Evolutionary conservation across 129 eudicot species (phyloP).

Genomic region (Arctium minus): DNA sequence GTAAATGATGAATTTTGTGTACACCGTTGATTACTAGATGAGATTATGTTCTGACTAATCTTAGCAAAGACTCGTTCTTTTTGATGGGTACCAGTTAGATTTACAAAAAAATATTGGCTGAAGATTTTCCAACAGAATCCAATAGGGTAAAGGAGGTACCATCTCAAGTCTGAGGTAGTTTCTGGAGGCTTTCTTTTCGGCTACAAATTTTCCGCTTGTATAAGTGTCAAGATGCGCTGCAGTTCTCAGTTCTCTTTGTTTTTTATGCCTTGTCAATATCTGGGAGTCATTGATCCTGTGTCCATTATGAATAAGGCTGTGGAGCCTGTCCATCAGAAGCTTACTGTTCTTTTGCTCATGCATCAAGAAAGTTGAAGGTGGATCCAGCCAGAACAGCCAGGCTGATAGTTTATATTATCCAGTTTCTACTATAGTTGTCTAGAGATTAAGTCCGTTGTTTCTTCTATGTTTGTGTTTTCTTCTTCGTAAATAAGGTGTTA

Average conservation of each 20-base stretch:
- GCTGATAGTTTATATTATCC: conserved; percentile 32
- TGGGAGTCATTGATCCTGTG: conserved; percentile 26
- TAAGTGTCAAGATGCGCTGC: conserved; percentile 46
- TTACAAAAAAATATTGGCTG: conserved; percentile 26
- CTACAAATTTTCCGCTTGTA: conserved; percentile 9
- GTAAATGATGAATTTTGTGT: conserved; percentile 34
- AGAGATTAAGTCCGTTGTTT: conserved; percentile 27
- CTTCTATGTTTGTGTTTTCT: conserved; percentile 26
- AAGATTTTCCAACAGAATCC: conserved; percentile 35
- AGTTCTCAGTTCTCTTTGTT: conserved; percentile 29
- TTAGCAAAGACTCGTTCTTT: conserved; percentile 25
- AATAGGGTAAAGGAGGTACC: conserved; percentile 24
- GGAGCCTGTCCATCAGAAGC: conserved; percentile 47
- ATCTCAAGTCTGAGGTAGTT: conserved; percentile 20
- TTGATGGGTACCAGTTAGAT: conserved; percentile 43
- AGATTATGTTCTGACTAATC: conserved; percentile 24
- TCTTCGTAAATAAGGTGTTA: conserved; percentile 43
- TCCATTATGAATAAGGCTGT: conserved; percentile 44
- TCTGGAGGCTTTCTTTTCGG: conserved; percentile 26
- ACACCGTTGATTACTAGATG: conserved; percentile 36
- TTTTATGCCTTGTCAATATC: conserved; percentile 22
- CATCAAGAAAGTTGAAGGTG: conserved; percentile 42
- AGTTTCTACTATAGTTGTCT: conserved; percentile 33
- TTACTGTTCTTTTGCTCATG: conserved; percentile 33
- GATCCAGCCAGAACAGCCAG: conserved; percentile 47